A percentile compares a stretch with the other conserved stretches of the same genome.
phyloP scores from a whole-genome alignment of 176 grass and related monocot species.

The Tillandsia leiboldiana region DNA sequence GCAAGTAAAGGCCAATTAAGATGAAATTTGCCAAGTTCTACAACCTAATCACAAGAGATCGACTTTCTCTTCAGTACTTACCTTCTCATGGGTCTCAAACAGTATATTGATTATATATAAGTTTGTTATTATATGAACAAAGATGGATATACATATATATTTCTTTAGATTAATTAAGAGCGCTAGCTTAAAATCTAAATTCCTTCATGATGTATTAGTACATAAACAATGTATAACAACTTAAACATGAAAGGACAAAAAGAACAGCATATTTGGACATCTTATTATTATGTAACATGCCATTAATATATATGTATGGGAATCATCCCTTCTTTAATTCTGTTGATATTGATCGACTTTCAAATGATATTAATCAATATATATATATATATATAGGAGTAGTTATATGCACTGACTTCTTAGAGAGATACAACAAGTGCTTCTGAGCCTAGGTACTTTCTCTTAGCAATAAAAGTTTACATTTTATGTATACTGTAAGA shows the following conservation, averaged over 20 bases:
- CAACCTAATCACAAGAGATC: background rate
- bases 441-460: no score
- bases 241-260: background rate
- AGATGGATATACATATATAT: background rate
- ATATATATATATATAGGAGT: no score
- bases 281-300: background rate
- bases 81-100: background rate
- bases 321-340: background rate
- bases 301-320: background rate
- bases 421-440: no score
- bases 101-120: background rate
- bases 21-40: background rate
- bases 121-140: background rate
- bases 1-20: background rate
- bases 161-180: background rate
- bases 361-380: no score
- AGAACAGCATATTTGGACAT: background rate
- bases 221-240: background rate
- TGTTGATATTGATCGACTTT: background rate
- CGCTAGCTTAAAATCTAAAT: background rate
- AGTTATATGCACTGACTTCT: no score
- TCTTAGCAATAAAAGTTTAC: background rate
- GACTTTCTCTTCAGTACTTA: background rate
- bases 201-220: background rate
- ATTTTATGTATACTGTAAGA: slow-evolving; percentile 1